Evolutionary conservation across 441 rosid genomes (phyloP).

Genomic region (Hypseocharis bilobata): DNA sequence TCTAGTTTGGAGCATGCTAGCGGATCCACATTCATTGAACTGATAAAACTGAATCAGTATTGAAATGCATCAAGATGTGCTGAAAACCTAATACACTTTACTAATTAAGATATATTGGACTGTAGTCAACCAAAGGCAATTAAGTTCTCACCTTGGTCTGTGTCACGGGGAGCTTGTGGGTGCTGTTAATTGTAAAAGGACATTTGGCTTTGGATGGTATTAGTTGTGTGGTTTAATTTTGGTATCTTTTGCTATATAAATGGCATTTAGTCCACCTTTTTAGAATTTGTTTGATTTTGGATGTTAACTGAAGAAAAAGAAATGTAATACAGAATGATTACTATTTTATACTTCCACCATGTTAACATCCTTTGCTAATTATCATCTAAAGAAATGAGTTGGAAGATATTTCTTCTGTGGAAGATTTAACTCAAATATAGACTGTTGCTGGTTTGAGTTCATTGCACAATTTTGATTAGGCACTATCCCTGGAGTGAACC

Average conservation of each 20-base stretch:
- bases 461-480: background rate
- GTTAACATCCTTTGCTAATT: background rate
- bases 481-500: background rate
- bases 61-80: background rate
- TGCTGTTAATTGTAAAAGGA: background rate
- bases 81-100: background rate
- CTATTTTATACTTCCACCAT: background rate
- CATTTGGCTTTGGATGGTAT: background rate
- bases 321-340: background rate
- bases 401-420: background rate
- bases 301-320: background rate
- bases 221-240: background rate
- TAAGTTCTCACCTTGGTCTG: too few species aligned
- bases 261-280: background rate
- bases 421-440: background rate
- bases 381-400: background rate
- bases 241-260: background rate
- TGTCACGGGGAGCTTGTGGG: background rate
- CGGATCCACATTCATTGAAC: background rate
- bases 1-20: background rate
- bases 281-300: background rate
- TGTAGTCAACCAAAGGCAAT: too few species aligned
- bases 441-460: background rate
- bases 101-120: background rate
- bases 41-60: background rate